Base-by-base conservation (phyloP, 257 asterid genomes). In the Ocimum tenuiflorum region DNA sequence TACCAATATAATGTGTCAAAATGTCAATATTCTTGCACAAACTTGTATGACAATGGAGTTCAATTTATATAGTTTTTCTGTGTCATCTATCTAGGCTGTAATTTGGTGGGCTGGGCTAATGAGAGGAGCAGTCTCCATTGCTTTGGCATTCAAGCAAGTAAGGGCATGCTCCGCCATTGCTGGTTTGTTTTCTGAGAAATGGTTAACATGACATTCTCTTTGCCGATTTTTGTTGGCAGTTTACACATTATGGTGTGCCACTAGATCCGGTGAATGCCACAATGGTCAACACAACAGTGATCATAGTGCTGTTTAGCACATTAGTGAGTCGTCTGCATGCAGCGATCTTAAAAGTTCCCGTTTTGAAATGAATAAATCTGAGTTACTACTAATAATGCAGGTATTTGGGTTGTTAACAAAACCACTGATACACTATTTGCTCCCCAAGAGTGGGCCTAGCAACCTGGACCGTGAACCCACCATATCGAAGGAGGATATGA, bases 21-120 rank as follows among this genome's bases (percentile, higher is more conserved):
- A 23, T 60, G 33, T 29, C 14, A 66, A 45, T 11, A 27, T 15
- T 75, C 18, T 55, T 59, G 13, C 54, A 24, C 42, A n/a, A n/a
- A n/a, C n/a, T n/a, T n/a, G n/a, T 24, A 48, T 0, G 0, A 13
- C 9, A 2, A 45, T 2, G 2, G 14, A 0, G 17, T 43, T 0
- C 11, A 43, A 17, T 67, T 15, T n/a, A n/a, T n/a, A n/a, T n/a
- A n/a, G n/a, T n/a, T n/a, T n/a, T n/a, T n/a, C n/a, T n/a, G n/a
- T n/a, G n/a, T n/a, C n/a, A n/a, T n/a, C n/a, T 23, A 22, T 69
- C 29, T 74, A 91, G 98, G 71, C 85, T n/a, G 71, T 92, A 14
- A 76, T 92, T 60, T 89, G 96, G 95, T 92, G 99, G 99, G 97
- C 99, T 17, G 99, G 99, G 35, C 90, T 92, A 52, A 87, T 89